These are phyloP conservation scores for Pycnococcus provasolii DNA, from an alignment of 139 green algal genomes.

Conservation along the genomic window DNA sequence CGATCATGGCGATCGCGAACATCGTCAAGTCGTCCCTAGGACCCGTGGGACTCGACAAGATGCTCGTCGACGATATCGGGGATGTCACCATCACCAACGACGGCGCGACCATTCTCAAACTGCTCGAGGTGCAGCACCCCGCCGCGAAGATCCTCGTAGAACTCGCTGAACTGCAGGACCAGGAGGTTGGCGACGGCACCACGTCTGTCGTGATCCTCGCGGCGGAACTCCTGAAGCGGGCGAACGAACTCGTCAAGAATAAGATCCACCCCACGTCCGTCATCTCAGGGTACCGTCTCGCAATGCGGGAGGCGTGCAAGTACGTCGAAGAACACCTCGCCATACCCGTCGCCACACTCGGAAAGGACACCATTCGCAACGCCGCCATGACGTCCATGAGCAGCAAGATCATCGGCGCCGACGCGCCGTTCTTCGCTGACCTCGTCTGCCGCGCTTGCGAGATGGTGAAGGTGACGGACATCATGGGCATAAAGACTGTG, in stretches of 20 bases:
- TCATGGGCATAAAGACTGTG: conserved; percentile 7
- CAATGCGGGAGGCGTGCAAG: conserved; percentile 87
- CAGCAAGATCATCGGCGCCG: conserved; percentile 79
- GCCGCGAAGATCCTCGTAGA: conserved; percentile 99
- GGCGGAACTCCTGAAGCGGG: conserved; percentile 87
- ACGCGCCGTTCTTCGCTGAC: conserved; percentile 76
- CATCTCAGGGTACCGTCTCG: conserved; percentile 88
- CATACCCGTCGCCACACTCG: conserved; percentile 60
- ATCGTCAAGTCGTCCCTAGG: conserved; percentile 93
- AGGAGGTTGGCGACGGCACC: conserved; percentile 96
- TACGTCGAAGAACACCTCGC: conserved; percentile 81
- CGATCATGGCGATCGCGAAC: conserved; percentile 85
- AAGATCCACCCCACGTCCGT: conserved; percentile 98
- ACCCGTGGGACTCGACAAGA: conserved; percentile 97
- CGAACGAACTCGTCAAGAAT: conserved; percentile 82
- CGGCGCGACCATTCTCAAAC: conserved; percentile 94
- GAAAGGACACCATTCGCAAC: conserved; percentile 70
- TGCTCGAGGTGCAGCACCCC: conserved; percentile 96
- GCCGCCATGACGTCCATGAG: conserved; percentile 83
- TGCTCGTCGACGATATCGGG: conserved; percentile 98
- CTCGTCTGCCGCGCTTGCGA: conserved; percentile 35
- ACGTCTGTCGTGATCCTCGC: conserved; percentile 96
- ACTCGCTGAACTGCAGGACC: conserved; percentile 92
- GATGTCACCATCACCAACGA: conserved; percentile 99
- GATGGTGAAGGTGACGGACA: conserved; percentile 16